Evolutionary conservation across 2,329 filamentous ascomycete genomes (phyloP), one percentile per base, ranked within the genome.

Genomic region (Fonsecaea monophora): DNA sequence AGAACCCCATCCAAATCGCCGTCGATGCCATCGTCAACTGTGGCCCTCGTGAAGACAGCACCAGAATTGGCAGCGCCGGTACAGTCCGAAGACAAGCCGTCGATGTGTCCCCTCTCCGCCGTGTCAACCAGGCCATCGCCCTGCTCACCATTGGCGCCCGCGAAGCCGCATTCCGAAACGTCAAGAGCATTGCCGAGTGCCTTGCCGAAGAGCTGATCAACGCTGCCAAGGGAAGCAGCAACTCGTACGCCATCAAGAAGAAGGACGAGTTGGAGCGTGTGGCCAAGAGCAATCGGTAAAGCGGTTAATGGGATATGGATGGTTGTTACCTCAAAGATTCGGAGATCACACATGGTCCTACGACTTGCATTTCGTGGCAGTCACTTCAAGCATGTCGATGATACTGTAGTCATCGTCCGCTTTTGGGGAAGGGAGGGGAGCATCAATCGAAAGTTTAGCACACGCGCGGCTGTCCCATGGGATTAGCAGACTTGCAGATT

Each of bases 241-340:
- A 99, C 93, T 97, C 94, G 77, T 99, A 98, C 84, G 95, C 96
- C 80, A 99, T 99, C 90, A 99, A 99, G 93, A 99, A 99, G 93
- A 99, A 99, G 94, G 95, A 99, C 85, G 96, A 99, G 91, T 86
- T 99, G 87, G 95, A 99, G 91, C 95, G 95, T 95, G 95, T 99
- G 79, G 95, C 95, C 86, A 99, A 99, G 92, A 92, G 89, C 89
- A 99, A 99, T 91, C 92, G 95, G 91, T 99, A 98, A 94, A 94
- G 63, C 18, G 34, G 15, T 60, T 48, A 56, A 38, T 60, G 30
- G 55, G 53, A 48, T 37, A 61, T 61, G 45, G 45, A 38, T 25
- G 42, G n/a, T 48, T 25, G 45, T 50, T 25, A 21, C 40, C 40
- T 45, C 5, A 15, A 15, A 45, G 53, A 48, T 40, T 12, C n/a